Evolutionary conservation across 768 basidiomycete genomes (phyloP).

Genomic region (Russula abietina): DNA sequence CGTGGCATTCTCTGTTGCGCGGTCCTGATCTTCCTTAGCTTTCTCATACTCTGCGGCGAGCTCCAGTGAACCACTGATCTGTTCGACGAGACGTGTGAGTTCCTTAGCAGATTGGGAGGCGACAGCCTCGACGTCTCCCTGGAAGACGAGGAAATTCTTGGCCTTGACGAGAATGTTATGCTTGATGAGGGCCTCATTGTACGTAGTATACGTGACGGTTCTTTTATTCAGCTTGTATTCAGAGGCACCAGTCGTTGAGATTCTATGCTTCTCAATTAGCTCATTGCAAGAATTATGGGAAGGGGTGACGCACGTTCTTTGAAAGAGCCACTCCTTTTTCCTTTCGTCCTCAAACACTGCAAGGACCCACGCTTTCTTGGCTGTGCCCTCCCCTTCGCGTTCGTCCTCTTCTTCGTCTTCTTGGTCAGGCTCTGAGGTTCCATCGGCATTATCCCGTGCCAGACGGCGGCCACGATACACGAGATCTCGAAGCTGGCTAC

Average conservation of each 20-base stretch:
- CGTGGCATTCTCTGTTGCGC: slow-evolving; percentile 90
- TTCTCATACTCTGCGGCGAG: slow-evolving; percentile 83
- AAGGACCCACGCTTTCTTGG: slow-evolving; percentile 92
- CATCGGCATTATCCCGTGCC: slow-evolving; percentile 42
- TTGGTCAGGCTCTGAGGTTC: slow-evolving; percentile 34
- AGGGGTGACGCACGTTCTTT: slow-evolving; percentile 66
- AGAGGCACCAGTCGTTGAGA: slow-evolving; percentile 79
- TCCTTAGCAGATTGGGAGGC: slow-evolving; percentile 92
- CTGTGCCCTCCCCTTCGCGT: slow-evolving; percentile 54
- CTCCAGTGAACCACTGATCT: slow-evolving; percentile 92
- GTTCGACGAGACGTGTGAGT: slow-evolving; percentile 85
- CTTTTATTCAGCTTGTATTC: slow-evolving; percentile 85
- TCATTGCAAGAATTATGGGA: not conserved
- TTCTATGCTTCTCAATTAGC: slow-evolving; percentile 42
- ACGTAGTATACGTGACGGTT: slow-evolving; percentile 78
- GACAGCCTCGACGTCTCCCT: slow-evolving; percentile 97
- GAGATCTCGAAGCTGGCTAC: slow-evolving; percentile 90
- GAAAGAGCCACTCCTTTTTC: slow-evolving; percentile 83
- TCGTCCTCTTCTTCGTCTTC: slow-evolving; percentile 41
- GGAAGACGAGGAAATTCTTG: slow-evolving; percentile 98
- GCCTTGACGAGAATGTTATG: slow-evolving; percentile 98
- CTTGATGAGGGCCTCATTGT: slow-evolving; percentile 78
- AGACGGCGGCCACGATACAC: slow-evolving; percentile 88
- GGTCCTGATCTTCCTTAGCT: slow-evolving; percentile 80
- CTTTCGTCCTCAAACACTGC: slow-evolving; percentile 79